These are phyloP conservation scores for Pestalotiopsis sp. DNA, from an alignment of 2,329 filamentous ascomycete genomes.

Conservation along the genomic window DNA sequence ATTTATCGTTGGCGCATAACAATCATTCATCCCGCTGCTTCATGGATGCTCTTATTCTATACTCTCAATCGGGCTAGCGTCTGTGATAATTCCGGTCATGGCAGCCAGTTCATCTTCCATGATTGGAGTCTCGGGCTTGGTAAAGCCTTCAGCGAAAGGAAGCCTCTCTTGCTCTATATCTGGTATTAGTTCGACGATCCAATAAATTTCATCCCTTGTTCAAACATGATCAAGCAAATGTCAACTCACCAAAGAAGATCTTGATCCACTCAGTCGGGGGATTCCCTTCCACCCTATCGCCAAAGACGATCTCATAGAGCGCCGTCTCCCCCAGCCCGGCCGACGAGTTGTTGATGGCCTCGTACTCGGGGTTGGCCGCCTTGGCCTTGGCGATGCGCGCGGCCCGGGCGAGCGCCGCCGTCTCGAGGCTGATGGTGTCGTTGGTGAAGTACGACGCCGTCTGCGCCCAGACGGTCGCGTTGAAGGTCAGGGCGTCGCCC, in stretches of 20 bases:
- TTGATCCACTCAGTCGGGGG: neutral
- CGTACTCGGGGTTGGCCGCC: slow-evolving; percentile 17
- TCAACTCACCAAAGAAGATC: neutral
- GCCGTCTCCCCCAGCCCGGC: neutral
- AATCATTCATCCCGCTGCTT: neutral
- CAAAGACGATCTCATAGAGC: neutral
- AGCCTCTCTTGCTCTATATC: neutral
- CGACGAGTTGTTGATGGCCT: neutral
- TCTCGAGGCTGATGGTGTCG: slow-evolving; percentile 18
- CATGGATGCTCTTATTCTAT: neutral
- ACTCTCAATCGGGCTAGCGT: neutral
- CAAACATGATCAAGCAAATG: neutral
- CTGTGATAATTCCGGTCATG: neutral
- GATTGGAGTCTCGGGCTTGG: neutral
- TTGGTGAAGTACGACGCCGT: slow-evolving; percentile 19
- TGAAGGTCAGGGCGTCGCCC: neutral
- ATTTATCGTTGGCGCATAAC: neutral
- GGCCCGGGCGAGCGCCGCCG: slow-evolving; percentile 18
- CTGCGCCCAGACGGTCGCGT: slow-evolving; percentile 18
- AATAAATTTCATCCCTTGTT: neutral
- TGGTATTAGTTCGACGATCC: neutral
- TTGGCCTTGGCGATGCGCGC: slow-evolving; percentile 19
- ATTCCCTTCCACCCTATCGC: neutral
- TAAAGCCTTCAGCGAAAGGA: neutral
- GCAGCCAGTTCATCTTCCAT: neutral